Evolutionary conservation across 2,329 filamentous ascomycete species (phyloP), one percentile per base, ranked within the genome.

Genomic region (Clarireedia monteithiana): DNA sequence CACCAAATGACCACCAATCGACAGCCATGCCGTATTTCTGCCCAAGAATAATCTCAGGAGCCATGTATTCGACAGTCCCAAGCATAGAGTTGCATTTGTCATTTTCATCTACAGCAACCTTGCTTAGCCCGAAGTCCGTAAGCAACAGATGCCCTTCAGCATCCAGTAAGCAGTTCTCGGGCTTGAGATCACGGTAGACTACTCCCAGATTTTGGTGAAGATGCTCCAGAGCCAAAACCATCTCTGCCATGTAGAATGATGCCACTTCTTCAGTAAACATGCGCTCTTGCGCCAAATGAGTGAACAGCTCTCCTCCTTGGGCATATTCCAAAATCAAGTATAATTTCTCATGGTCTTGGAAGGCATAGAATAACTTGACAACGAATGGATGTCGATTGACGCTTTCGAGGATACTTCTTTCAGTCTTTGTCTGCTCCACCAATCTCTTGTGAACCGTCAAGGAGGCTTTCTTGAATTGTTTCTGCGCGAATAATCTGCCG

Each of bases 21-120:
- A 96, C 95, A 1, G 91, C 86, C 71, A 91, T 92, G 67, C 92
- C 91, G 70, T 99, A 99, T 62, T 89, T 85, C 62, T 88, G 85
- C 59, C 91, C 91, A 60, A 85, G 81, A 59, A 99, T 84, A 51
- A 99, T 88, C 73, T 99, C 94, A 0, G 58, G 94, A 0, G 94
- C 95, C 94, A 99, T 99, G 79, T 99, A 99, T 70, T 97, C 94
- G 57, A 96, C 86, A 0, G 94, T 99, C 50, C 94, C 94, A 9
- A 96, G 83, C 62, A 96, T 87, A 44, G 90, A 96, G 72, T 91
- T 89, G 77, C 92, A 96, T 54, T 82, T 73, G 71, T 72, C 75
- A 40, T 77, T 75, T 44, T 84, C 84, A 57, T 91, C 85, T 15
- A 94, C 80, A 0, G 91, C 86, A 34, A 97, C 94, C 73, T 99